Base-by-base conservation (phyloP, 1,284 basidiomycete species). In the Austroboletus rostrupii region DNA sequence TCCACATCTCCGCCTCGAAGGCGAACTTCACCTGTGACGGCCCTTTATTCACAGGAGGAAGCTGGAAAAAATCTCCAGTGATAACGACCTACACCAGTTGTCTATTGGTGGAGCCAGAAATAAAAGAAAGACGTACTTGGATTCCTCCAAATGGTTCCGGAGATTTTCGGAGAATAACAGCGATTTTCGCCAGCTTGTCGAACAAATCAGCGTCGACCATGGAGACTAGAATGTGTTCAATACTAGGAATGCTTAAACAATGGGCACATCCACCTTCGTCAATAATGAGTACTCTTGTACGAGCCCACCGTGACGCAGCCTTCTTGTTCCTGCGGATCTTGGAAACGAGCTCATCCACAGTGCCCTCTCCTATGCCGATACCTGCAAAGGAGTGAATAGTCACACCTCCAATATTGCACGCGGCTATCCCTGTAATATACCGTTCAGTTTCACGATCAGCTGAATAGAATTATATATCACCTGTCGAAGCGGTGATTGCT, bases 301-400 rank as follows among this genome's bases (percentile, higher is more conserved):
- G 72, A 50, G 73, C 63, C 94, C 94, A 97, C 38, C 92, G 79
- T 1, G 78, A 64, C 17, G 72, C 70, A 4, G 88, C 81, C 61
- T 82, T 84, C 57, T 75, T 77, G 63, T 86, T 90, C 68, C 79
- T 85, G 56, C 68, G 71, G 49, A 95, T 71, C 62, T 82, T 90
- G 5, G 65, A 75, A 32, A 78, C 70, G 10, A 93, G 76, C 1
- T 77, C 72, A 0, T 83, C 72, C 0, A 74, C 72, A 2, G 70
- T 56, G 31, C 90, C 90, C 11, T 78, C 71, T 2, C 90, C 93
- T 3, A 97, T 73, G 0, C 93, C 92, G 49, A 94, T 87, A 0
- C 94, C 85, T 11, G 90, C 87, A 70, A 93, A 97, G 3, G 90
- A 93, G 68, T 97, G 94, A 17, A 97, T 73, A 0, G 94, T 97